Conservation (phyloP, 2,329 filamentous ascomycete genomes). For the Diplodia seriata region DNA sequence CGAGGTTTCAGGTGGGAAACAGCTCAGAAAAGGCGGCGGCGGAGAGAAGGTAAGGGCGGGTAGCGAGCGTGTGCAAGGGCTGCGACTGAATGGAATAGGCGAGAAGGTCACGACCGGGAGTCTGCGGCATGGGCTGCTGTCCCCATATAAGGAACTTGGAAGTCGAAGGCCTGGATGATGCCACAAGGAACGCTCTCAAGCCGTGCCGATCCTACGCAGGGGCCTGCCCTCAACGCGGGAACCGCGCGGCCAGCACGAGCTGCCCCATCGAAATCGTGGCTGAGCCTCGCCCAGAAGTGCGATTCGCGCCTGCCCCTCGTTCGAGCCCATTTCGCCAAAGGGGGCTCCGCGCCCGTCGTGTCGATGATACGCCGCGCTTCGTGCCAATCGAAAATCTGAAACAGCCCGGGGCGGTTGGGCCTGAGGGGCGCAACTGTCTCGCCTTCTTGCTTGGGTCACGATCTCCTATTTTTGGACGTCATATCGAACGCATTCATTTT, state of each 20-base stretch:
- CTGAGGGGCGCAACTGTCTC: constrained; percentile 3
- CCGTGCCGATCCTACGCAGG: constrained; percentile 26
- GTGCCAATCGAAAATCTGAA: constrained; percentile 32
- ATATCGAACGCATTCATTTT: constrained; percentile 27
- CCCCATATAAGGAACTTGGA: constrained; percentile 23
- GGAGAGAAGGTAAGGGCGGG: constrained; percentile 24
- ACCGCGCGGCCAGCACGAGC: constrained; percentile 31
- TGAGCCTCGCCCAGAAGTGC: constrained; percentile 5
- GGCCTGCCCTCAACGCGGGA: constrained; percentile 26
- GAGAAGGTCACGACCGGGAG: constrained; percentile 16
- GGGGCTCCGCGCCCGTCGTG: constrained; percentile 6
- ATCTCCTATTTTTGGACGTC: constrained; percentile 32
- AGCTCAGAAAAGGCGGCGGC: constrained; percentile 4
- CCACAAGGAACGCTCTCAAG: constrained; percentile 22
- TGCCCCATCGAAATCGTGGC: constrained; percentile 31
- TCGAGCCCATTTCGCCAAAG: constrained; percentile 27
- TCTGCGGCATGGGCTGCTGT: constrained; percentile 29
- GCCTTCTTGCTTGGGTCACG: constrained; percentile 8
- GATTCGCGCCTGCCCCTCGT: constrained; percentile 28
- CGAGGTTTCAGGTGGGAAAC: constrained; percentile 25
- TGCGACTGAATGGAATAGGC: constrained; percentile 16
- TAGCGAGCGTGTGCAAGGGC: constrained; percentile 26
- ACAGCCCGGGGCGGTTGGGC: constrained; percentile 16
- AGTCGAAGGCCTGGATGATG: constrained; percentile 27
- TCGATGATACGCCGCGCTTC: constrained; percentile 22